Evolutionary conservation across 192 early-diverging fungal genomes (phyloP).

Genomic region (Entomortierella chlamydospora): DNA sequence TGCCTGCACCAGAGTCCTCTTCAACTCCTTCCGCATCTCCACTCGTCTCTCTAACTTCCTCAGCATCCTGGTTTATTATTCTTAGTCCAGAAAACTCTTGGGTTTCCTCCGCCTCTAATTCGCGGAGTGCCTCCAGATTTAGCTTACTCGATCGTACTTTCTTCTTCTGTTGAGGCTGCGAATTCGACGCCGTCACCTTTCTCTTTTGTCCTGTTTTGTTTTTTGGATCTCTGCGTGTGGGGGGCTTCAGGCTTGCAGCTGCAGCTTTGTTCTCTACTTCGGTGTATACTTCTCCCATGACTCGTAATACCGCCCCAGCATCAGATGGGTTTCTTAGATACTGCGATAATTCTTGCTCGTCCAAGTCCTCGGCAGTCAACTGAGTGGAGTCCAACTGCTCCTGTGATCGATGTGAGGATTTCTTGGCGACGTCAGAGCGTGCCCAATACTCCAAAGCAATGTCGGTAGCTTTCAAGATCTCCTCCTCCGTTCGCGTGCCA

Average conservation of each 20-base stretch:
- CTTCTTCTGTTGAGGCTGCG: background rate
- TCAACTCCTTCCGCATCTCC: background rate
- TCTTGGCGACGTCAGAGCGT: background rate
- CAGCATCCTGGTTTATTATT: background rate
- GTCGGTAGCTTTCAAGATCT: conserved; percentile 11
- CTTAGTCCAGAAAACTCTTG: too few relatives aligned
- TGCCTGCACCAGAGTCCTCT: background rate
- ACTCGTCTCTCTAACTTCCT: background rate
- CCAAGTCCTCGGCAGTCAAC: conserved; percentile 21
- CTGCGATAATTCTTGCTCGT: conserved; percentile 12
- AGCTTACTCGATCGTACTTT: conserved; percentile 18
- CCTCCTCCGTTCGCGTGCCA: conserved; percentile 20
- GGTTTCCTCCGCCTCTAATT: background rate
- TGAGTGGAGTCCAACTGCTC: conserved; percentile 11
- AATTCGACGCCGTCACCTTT: background rate
- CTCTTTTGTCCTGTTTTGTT: background rate
- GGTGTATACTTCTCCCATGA: background rate
- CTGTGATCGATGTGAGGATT: background rate
- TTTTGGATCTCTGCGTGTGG: background rate
- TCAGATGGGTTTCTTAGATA: conserved; percentile 10
- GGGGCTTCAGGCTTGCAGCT: background rate
- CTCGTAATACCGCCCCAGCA: background rate
- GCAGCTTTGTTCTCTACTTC: background rate
- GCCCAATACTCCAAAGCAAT: conserved; percentile 13
- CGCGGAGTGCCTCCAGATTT: conserved; percentile 14